phyloP scores from a whole-genome alignment of 2,329 filamentous ascomycete species.

The Claviceps capensis region DNA sequence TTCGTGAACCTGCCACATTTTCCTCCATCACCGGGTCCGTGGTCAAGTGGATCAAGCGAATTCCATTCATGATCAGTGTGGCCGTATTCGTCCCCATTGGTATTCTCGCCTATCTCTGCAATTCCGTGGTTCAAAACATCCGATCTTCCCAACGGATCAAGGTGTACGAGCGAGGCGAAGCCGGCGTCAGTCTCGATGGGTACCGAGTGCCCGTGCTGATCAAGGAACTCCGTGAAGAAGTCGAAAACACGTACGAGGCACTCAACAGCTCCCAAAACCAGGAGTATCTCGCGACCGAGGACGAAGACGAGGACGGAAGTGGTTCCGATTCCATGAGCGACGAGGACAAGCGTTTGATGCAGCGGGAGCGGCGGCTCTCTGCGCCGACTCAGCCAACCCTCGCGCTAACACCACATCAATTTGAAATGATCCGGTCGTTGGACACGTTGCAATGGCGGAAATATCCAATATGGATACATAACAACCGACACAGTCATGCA shows the following conservation, averaged over 20 bases:
- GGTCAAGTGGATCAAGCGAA: slow-evolving; percentile 28
- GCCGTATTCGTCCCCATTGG: slow-evolving; percentile 62
- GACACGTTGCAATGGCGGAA: slow-evolving; percentile 53
- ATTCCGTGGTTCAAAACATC: slow-evolving; percentile 63
- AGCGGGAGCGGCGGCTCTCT: slow-evolving; percentile 27
- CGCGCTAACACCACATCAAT: slow-evolving; percentile 67
- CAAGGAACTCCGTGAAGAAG: slow-evolving; percentile 58
- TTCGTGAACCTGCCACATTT: slow-evolving; percentile 14
- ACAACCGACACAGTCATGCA: slow-evolving; percentile 70
- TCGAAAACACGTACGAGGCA: slow-evolving; percentile 66
- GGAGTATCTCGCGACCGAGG: slow-evolving; percentile 52
- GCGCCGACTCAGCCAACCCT: slow-evolving; percentile 50
- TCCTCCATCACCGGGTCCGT: slow-evolving; percentile 19
- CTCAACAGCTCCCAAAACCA: slow-evolving; percentile 55
- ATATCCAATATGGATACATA: slow-evolving; percentile 61
- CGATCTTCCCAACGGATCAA: slow-evolving; percentile 62
- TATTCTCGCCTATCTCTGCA: slow-evolving; percentile 56
- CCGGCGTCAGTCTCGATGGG: slow-evolving; percentile 50
- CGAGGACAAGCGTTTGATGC: slow-evolving; percentile 28
- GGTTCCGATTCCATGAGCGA: slow-evolving; percentile 23
- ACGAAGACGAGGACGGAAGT: slow-evolving; percentile 36
- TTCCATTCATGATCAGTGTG: slow-evolving; percentile 53
- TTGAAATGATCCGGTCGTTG: slow-evolving; percentile 68
- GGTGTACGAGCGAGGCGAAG: slow-evolving; percentile 58
- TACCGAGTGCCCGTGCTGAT: slow-evolving; percentile 69